Evolutionary conservation across 164 flowering plant species (phyloP).

Genomic region (Protea cynaroides): DNA sequence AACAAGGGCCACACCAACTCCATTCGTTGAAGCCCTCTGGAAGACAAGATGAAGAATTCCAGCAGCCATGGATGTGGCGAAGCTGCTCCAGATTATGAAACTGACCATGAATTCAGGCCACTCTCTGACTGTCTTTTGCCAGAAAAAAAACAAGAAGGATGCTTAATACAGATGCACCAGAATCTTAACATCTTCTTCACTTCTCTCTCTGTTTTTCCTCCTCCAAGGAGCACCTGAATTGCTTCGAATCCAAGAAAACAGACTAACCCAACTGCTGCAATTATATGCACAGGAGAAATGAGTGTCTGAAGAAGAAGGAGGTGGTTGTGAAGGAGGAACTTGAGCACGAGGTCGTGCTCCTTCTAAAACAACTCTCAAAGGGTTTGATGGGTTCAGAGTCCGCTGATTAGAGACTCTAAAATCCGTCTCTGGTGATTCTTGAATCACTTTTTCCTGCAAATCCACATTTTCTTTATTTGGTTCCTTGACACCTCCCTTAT

Average conservation of each 20-base stretch:
- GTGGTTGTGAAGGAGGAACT: conserved; percentile 7
- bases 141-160: conserved; percentile 51
- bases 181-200: conserved; percentile 41
- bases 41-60: conserved; percentile 79
- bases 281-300: conserved; percentile 39
- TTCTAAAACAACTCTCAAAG: conserved; percentile 51
- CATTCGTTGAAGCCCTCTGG: conserved; percentile 70
- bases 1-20: conserved; percentile 54
- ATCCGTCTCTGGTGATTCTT: conserved; percentile 9
- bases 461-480: conserved; percentile 7
- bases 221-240: conserved; percentile 40
- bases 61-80: conserved; percentile 45
- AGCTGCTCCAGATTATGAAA: conserved; percentile 69
- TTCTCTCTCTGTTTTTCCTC: conserved; percentile 23
- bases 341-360: conserved; percentile 22
- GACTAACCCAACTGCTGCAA: conserved; percentile 46
- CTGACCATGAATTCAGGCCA: conserved; percentile 77
- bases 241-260: conserved; percentile 60
- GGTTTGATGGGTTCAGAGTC: conserved; percentile 54
- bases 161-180: conserved; percentile 54
- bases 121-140: conserved; percentile 69
- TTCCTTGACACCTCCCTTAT: conserved; percentile 3
- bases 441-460: conserved; percentile 9
- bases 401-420: conserved; percentile 31
- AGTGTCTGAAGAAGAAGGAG: conserved; percentile 29